Base-by-base conservation (phyloP, 2,329 filamentous ascomycete genomes). In the Acrocalymma vagum region DNA sequence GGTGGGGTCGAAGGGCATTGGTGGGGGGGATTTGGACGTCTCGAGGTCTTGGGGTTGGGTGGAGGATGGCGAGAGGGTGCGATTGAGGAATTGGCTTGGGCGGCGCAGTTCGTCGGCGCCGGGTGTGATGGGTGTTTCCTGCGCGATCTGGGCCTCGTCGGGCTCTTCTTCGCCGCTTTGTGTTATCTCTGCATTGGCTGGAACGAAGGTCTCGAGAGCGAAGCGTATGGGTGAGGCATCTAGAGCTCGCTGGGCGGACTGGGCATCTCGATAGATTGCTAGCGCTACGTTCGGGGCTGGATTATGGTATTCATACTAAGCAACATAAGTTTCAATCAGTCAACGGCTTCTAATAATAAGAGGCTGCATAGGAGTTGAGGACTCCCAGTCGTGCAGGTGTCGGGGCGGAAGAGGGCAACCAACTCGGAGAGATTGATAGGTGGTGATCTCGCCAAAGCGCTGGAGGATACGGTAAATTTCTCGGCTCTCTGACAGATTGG, bases 381-480 rank as follows among this genome's bases (percentile, higher is more conserved):
- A 25, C n/a, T 26, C 9, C 9, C 29, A 34, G 36, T 28, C 11
- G 11, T 13, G 18, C 18, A 26, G 27, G 21, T 16, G 13, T 18
- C 30, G 15, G 14, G 15, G 22, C 20, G 20, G 17, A 15, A 18
- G 29, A 18, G 31, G 11, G 23, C 21, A 14, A 54, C 62, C 10
- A 39, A 72, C 71, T 36, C 63, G 69, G 27, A 79, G 65, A 49
- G 69, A 70, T 49, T 72, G 72, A 63, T 71, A 80, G 49, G 72
- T 71, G 48, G 71, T 71, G 29, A 80, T 65, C 34, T 78, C 73
- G 25, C 77, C 77, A 48, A 76, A 79, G 36, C 70, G 66, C 46
- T 76, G 72, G 38, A 79, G 58, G 36, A 79, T 59, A 24, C 72
- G 70, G 27, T 77, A 60, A 26, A 80, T 71, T 51, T 78, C 72